These are phyloP conservation scores for Raffaelea albimanens DNA, from an alignment of 2,329 filamentous ascomycete species.

Conservation along the genomic window DNA sequence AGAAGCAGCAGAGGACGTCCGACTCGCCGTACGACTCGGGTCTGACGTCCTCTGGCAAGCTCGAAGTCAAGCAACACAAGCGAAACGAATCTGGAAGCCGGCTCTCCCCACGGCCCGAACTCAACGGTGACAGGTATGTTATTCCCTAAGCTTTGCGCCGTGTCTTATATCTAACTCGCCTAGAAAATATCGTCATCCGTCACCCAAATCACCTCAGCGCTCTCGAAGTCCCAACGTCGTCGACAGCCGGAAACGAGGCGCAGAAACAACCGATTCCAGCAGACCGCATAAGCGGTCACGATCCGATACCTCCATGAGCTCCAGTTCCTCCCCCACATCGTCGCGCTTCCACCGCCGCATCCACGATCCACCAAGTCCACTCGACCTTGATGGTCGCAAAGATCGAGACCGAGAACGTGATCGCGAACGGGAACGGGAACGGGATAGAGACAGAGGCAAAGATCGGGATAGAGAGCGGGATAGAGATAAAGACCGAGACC, in stretches of 20 bases:
- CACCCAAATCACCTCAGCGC: conserved; percentile 21
- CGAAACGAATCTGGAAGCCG: conserved; percentile 2
- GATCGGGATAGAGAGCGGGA: neutral
- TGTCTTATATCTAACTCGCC: conserved; percentile 9
- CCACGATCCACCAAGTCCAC: conserved; percentile 10
- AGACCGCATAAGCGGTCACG: conserved; percentile 37
- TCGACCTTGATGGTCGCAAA: conserved; percentile 9
- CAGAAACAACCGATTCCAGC: conserved; percentile 32
- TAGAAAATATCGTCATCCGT: conserved; percentile 16
- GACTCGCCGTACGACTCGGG: conserved; percentile 20
- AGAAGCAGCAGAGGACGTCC: conserved; percentile 29
- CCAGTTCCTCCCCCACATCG: conserved; percentile 8
- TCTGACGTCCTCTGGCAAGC: neutral
- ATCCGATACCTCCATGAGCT: conserved; percentile 22
- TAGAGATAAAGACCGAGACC: conserved; percentile 1
- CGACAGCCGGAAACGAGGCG: conserved; percentile 36
- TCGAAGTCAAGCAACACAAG: conserved; percentile 7
- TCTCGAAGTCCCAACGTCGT: conserved; percentile 25
- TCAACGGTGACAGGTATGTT: conserved; percentile 21
- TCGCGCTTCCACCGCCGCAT: conserved; percentile 5
- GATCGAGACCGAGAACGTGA: conserved; percentile 6
- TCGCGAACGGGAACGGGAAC: neutral
- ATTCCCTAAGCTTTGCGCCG: too few relatives aligned
- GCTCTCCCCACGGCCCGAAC: conserved; percentile 10
- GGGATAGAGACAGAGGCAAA: neutral